Evolutionary conservation across 2,329 filamentous ascomycete genomes (phyloP), one percentile per base, ranked within the genome.

Genomic region (Ceratocystis harringtonii): DNA sequence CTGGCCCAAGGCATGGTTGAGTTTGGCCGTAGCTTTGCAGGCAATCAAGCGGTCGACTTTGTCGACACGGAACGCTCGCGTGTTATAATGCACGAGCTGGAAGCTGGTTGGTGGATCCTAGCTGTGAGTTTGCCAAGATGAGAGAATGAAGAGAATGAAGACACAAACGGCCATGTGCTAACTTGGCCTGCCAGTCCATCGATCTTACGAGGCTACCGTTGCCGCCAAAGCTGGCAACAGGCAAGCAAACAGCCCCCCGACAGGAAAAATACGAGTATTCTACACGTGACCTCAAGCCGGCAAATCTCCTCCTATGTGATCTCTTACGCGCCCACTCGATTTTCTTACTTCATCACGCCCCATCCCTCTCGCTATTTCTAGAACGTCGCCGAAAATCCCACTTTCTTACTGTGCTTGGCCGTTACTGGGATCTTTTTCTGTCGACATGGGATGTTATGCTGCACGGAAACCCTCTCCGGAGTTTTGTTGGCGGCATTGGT

Each of bases 1-100:
- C 84, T 99, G 69, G 94, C 94, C 50, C 94, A 99, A 77, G 94
- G 92, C 73, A 96, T 97, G 87, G 87, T 95, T 67, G 89, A 86
- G 73, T 99, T 99, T 77, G 89, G 89, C 71, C 87, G 86, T 72
- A 92, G 86, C 71, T 99, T 99, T 75, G 88, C 92, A 1, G 81
- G 84, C 68, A 89, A 86, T 67, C 80, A 86, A 69, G 75, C 89
- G 1, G 83, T 96, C 48, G 90, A 96, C 71, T 85, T 85, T 8
- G 86, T 99, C 67, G 94, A 99, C 72, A 97, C 94, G 0, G 89
- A 96, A 71, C 94, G 89, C 77, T 85, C 87, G 62, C 84, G 92
- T 41, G 86, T 96, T 43, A 80, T 97, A 43, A 77, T 96, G 57
- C 85, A 90, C 71, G 91, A 99, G 77, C 76, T 99, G 69, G 92